Base-by-base conservation (phyloP, 176 grass and related monocot species). In the Triticum turgidum region DNA sequence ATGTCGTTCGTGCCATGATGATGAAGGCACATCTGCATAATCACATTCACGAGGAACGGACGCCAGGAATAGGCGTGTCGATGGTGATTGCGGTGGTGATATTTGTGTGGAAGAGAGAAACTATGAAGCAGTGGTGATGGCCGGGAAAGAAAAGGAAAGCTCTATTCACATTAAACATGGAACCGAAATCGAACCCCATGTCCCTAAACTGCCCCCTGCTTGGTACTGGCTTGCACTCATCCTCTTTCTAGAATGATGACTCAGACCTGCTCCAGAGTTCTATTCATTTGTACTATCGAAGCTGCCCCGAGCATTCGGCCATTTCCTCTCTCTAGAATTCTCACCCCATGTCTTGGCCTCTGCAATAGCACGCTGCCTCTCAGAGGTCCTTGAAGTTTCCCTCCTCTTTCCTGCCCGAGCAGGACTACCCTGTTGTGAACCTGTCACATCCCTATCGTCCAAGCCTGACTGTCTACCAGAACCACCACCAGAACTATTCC, bases 341-440 rank as follows among this genome's bases (percentile, higher is more conserved):
- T 98, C 89, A 54, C 91, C 95, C 89, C 73, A 87, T 78, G 83
- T 86, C 82, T 88, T 88, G 54, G 95, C 91, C 80, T 93, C 89
- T 82, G 93, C 93, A 87, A 98, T 51, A 47, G 93, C 88, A 73
- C 56, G 88, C 85, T 95, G 92, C 56, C 96, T 90, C 59, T 91
- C 87, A 27, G 80, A 12, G 45, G 82, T 90, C 51, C 89, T 91
- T 30, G 85, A 83, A 52, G 85, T 64, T 61, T 88, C 89, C n/a
- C 80, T 90, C 83, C 70, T 84, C 29, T 70, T 90, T 78, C 88
- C 85, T 45, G 59, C 35, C 75, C 86, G 82, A 65, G 91, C 89
- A 73, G 84, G 95, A 65, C 89, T 95, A 65, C 89, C 93, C 64
- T 86, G 42, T 30, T 82, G 95, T 24, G 83, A 92, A 69, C 84